Percentiles rank a stretch among this genome's conserved stretches.
Conservation (phyloP, 1,284 basidiomycete species). For the Ganoderma resinaceum region DNA sequence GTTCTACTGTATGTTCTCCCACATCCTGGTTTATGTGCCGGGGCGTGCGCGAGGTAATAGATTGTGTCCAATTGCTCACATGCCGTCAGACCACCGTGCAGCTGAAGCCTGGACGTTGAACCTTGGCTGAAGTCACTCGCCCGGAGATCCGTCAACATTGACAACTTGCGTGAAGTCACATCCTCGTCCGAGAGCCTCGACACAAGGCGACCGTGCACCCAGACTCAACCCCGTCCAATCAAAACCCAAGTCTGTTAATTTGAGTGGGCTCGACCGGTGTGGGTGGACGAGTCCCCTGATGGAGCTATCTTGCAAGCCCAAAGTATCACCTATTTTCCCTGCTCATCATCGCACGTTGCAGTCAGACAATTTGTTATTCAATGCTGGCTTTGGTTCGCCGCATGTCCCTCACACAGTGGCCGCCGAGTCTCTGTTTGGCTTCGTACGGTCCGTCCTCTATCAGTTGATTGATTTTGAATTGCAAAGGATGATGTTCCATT, state of each 20-base stretch:
- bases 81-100: not conserved
- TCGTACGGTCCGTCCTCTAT: not conserved
- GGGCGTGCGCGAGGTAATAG: conserved; percentile 22
- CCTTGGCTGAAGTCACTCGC: not conserved
- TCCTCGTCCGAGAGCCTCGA: not conserved
- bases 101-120: no score
- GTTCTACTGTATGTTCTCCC: conserved; percentile 21
- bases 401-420: not conserved
- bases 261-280: no score
- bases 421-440: no score
- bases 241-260: no score
- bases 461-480: not conserved
- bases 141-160: not conserved
- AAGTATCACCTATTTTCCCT: not conserved
- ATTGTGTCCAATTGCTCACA: conserved; percentile 16
- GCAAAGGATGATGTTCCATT: not conserved
- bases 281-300: not conserved
- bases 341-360: not conserved
- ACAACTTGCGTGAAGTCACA: no score
- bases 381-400: not conserved
- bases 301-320: not conserved
- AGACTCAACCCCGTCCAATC: no score
- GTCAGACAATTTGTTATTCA: not conserved
- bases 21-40: not conserved
- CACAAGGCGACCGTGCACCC: not conserved